Evolutionary conservation across 768 basidiomycete species (phyloP).

Genomic region (Naganishia randhawae): DNA sequence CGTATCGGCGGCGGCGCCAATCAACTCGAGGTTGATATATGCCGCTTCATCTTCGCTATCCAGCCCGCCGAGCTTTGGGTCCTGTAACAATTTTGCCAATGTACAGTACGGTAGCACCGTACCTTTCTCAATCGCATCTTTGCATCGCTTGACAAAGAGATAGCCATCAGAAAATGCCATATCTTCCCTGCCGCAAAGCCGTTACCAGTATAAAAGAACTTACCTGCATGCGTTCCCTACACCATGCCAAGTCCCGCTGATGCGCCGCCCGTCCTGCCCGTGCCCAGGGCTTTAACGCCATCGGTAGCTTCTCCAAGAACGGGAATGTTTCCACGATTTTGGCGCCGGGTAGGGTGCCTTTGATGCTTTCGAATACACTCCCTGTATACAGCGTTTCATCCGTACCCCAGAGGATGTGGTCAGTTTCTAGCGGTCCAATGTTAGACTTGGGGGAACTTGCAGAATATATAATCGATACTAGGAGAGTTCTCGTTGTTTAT

Average conservation of each 20-base stretch:
- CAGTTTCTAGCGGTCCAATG: neutral
- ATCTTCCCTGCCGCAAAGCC: too few species aligned
- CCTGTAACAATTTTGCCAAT: neutral
- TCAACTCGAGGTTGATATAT: conserved; percentile 4
- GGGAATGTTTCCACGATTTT: conserved; percentile 1
- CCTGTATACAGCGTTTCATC: neutral
- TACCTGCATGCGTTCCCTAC: neutral
- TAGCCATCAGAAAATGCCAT: too few species aligned
- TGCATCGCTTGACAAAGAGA: neutral
- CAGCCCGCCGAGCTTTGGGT: neutral
- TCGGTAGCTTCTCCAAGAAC: neutral
- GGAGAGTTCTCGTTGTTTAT: neutral
- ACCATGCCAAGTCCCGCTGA: neutral
- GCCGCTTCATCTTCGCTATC: neutral
- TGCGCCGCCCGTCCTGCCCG: neutral
- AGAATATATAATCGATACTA: neutral
- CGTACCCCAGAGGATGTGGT: neutral
- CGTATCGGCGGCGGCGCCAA: neutral
- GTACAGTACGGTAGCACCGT: neutral
- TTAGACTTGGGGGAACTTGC: neutral
- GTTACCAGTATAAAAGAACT: neutral
- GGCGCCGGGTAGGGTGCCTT: neutral
- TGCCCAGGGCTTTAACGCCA: neutral
- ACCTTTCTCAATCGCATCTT: neutral
- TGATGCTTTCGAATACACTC: neutral